A percentile compares a stretch with the other conserved stretches of the same genome.
Conservation (phyloP, 2,329 filamentous ascomycete genomes). For the Aspergillus carbonarius region DNA sequence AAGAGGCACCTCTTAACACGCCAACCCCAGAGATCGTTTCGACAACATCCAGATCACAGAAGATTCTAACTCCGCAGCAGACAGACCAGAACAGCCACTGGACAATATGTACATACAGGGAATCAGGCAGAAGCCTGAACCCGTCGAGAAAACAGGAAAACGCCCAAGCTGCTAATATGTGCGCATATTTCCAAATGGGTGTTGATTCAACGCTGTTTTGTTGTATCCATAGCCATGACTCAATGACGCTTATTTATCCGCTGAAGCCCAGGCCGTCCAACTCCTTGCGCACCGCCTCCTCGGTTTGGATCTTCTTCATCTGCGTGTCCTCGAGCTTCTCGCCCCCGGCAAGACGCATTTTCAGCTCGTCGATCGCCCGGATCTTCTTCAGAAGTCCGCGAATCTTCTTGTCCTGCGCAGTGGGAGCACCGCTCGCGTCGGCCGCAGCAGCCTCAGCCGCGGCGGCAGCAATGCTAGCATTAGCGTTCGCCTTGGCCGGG, state of each 20-base stretch:
- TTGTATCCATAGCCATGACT: neutral
- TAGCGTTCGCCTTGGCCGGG: constrained; percentile 35
- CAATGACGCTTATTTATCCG: constrained; percentile 25
- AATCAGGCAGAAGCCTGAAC: neutral
- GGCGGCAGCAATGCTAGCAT: constrained; percentile 25
- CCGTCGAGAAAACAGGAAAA: neutral
- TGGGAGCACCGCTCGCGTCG: constrained; percentile 43
- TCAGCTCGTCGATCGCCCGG: constrained; percentile 93
- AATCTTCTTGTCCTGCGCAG: constrained; percentile 89
- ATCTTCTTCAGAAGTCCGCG: constrained; percentile 95
- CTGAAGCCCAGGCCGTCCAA: constrained; percentile 62
- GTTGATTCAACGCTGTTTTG: neutral
- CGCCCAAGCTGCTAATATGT: neutral
- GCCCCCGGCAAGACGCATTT: constrained; percentile 90
- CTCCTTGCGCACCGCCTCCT: constrained; percentile 80
- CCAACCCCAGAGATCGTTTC: neutral
- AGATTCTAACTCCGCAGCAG: neutral
- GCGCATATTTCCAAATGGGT: neutral
- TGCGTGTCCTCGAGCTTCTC: constrained; percentile 99
- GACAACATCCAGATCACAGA: neutral
- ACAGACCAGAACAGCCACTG: neutral
- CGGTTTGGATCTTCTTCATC: constrained; percentile 95
- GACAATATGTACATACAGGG: constrained; percentile 1
- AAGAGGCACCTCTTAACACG: neutral
- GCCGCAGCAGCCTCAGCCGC: constrained; percentile 24